Conservation (phyloP, 495 filamentous ascomycete species). For the Lophiostoma macrostomum region DNA sequence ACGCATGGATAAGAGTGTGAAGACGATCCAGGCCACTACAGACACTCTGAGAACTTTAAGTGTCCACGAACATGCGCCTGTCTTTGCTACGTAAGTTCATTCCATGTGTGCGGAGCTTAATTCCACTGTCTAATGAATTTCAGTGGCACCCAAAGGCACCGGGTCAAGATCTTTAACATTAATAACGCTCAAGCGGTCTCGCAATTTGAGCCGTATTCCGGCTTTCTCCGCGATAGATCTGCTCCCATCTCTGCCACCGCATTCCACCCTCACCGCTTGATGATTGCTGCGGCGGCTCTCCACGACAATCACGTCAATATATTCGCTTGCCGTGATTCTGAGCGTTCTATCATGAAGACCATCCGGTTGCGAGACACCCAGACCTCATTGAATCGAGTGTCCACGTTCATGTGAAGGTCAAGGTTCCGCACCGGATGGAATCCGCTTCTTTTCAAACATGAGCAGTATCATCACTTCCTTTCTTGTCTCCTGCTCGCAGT, state of each 20-base stretch:
- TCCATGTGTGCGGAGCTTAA: conserved; percentile 30
- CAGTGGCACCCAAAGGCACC: conserved; percentile 83
- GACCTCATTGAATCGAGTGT: conserved; percentile 2
- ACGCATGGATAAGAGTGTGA: conserved; percentile 70
- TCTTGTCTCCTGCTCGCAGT: no score
- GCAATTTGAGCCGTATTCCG: conserved; percentile 79
- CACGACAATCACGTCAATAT: conserved; percentile 72
- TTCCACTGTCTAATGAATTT: no score
- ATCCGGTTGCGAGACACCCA: conserved; percentile 18
- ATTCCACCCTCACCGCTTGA: conserved; percentile 93
- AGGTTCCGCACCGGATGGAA: no score
- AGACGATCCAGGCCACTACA: conserved; percentile 69
- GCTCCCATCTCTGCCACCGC: conserved; percentile 81
- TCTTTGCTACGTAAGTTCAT: conserved; percentile 86
- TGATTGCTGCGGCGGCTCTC: conserved; percentile 77
- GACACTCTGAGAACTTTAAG: conserved; percentile 76
- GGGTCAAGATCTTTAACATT: conserved; percentile 88
- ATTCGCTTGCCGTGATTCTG: conserved; percentile 54
- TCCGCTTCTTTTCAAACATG: no score
- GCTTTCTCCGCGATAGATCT: conserved; percentile 67
- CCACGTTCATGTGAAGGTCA: conserved; percentile 3
- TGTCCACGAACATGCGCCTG: conserved; percentile 94
- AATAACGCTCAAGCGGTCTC: conserved; percentile 62
- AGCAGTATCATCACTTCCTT: no score
- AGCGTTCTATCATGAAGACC: conserved; percentile 16